Conservation (phyloP, 305 asterid genomes). For the Solanum hybrid region DNA sequence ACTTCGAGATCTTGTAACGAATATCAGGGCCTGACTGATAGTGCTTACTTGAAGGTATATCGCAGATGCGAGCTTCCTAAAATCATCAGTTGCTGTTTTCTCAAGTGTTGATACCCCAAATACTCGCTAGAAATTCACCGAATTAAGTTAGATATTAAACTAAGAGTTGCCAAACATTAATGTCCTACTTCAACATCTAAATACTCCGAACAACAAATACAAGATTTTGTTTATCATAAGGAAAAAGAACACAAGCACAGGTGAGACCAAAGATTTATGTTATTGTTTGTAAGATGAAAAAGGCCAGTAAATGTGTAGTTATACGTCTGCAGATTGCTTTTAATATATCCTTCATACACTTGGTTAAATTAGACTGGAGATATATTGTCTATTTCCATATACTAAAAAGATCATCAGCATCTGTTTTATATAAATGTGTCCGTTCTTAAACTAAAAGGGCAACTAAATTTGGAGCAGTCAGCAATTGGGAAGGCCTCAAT, state of each 20-base stretch:
- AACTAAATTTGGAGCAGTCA: not conserved
- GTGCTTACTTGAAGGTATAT: slow-evolving; percentile 99
- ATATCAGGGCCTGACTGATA: slow-evolving; percentile 91
- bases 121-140: slow-evolving; percentile 31
- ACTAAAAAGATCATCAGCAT: not conserved
- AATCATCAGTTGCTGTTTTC: slow-evolving; percentile 88
- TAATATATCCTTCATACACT: not conserved
- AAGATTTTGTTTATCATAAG: not conserved
- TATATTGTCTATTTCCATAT: not conserved
- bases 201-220: not conserved
- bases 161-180: not conserved
- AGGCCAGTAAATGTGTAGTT: not conserved
- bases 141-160: not conserved
- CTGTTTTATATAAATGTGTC: not conserved
- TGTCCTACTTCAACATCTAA: not conserved
- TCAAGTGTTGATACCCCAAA: slow-evolving; percentile 95
- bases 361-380: not conserved
- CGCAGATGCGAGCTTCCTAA: slow-evolving; percentile 94
- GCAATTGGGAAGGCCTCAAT: not conserved
- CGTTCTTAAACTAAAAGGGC: not conserved
- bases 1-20: slow-evolving; percentile 87
- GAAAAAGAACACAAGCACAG: not conserved
- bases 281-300: not conserved
- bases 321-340: not conserved
- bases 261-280: not conserved